Conservation (phyloP, 73 alveolate genomes). For the Halteria grandinella region DNA sequence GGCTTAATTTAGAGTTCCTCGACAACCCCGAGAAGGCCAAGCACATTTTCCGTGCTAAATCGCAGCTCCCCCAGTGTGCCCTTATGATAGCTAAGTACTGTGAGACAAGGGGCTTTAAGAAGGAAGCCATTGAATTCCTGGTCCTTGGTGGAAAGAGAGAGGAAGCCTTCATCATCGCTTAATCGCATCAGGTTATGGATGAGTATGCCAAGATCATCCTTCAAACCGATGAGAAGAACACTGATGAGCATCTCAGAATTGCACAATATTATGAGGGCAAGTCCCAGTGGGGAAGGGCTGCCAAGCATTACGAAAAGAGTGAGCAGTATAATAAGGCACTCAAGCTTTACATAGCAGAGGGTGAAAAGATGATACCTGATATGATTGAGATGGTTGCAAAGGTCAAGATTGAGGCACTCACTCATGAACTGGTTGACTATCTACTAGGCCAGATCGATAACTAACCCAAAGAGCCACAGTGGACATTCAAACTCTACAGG, state of each 20-base stretch:
- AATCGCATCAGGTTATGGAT: constrained; percentile 94
- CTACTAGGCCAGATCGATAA: constrained; percentile 93
- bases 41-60: constrained; percentile 85
- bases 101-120: constrained; percentile 91
- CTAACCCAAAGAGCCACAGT: constrained; percentile 95
- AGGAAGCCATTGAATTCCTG: constrained; percentile 95
- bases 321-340: constrained; percentile 93
- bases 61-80: constrained; percentile 92
- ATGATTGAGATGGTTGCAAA: constrained; percentile 96
- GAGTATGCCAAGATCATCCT: constrained; percentile 91
- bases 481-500: constrained; percentile 85
- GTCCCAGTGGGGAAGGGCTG: constrained; percentile 94
- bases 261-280: constrained; percentile 95
- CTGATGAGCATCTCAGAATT: constrained; percentile 93
- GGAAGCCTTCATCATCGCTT: constrained; percentile 96
- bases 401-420: constrained; percentile 90
- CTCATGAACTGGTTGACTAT: constrained; percentile 92
- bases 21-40: constrained; percentile 97
- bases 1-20: constrained; percentile 88
- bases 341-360: constrained; percentile 89
- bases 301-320: constrained; percentile 93
- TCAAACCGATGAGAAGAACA: constrained; percentile 83
- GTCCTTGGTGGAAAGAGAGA: constrained; percentile 95
- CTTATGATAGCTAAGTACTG: constrained; percentile 93
- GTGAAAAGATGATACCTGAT: constrained; percentile 92